These are phyloP conservation scores for Salix caprea DNA, from an alignment of 345 rosid species.

Conservation along the genomic window DNA sequence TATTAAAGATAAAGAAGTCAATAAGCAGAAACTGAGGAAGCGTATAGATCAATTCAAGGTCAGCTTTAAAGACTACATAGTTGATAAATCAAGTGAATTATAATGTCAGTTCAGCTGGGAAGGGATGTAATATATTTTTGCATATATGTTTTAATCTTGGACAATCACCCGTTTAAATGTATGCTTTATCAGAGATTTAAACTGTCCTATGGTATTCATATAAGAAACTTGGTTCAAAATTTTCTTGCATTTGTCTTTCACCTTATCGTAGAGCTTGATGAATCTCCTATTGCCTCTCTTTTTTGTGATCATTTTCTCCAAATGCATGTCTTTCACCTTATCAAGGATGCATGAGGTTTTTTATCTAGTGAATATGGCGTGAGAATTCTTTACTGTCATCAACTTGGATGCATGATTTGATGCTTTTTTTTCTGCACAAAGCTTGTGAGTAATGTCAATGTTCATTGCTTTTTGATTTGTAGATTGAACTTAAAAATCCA, in stretches of 20 bases:
- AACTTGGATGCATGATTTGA: not conserved
- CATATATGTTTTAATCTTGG: not conserved
- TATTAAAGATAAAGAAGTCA: constrained; percentile 78
- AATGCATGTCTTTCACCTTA: not conserved
- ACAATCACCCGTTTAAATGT: not conserved
- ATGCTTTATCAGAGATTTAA: not conserved
- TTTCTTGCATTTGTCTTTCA: not conserved
- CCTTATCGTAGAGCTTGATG: not conserved
- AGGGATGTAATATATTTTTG: not conserved
- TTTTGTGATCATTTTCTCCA: not conserved
- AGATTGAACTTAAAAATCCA: constrained; percentile 70
- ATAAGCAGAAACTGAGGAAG: constrained; percentile 70
- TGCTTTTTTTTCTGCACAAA: not conserved
- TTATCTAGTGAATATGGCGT: no score
- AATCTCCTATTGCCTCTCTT: not conserved
- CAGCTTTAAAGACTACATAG: constrained; percentile 3
- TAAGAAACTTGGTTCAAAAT: not conserved
- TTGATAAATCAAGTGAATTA: not conserved
- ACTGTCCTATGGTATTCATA: not conserved
- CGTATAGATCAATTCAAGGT: constrained; percentile 78
- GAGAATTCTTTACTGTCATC: no score
- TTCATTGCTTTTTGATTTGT: constrained; percentile 3
- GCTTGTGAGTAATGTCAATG: not conserved
- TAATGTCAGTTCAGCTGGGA: not conserved
- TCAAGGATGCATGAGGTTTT: no score